Conservation (phyloP, 2,329 filamentous ascomycete species). For the Aquanectria penicillioides region DNA sequence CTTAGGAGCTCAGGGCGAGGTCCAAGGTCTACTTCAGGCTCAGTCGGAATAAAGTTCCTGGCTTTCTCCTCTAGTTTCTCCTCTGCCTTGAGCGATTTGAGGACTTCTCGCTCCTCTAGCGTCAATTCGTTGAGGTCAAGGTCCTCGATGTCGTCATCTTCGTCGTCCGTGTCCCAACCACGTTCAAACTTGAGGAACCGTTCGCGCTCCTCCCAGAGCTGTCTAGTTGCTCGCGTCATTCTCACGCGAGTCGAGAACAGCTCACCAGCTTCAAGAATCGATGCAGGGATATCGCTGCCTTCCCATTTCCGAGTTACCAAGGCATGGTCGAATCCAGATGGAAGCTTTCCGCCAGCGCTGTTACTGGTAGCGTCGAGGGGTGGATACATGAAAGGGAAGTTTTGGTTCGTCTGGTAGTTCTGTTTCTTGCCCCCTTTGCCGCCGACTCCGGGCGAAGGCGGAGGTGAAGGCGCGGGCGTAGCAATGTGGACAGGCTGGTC, state of each 20-base stretch:
- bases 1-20: constrained; percentile 59
- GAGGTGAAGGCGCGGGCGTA: constrained; percentile 95
- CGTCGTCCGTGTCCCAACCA: constrained; percentile 75
- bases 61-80: constrained; percentile 44
- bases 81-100: constrained; percentile 52
- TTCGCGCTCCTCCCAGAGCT: constrained; percentile 95
- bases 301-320: constrained; percentile 89
- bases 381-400: constrained; percentile 97
- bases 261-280: constrained; percentile 93
- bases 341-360: constrained; percentile 88
- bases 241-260: constrained; percentile 90
- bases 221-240: constrained; percentile 89
- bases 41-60: constrained; percentile 26
- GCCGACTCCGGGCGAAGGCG: constrained; percentile 85
- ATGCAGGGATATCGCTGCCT: constrained; percentile 92
- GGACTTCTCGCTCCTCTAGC: constrained; percentile 51
- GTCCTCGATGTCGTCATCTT: constrained; percentile 58
- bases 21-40: constrained; percentile 54
- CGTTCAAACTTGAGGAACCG: constrained; percentile 91
- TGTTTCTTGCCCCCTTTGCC: constrained; percentile 98
- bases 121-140: constrained; percentile 58
- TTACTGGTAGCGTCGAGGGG: constrained; percentile 91
- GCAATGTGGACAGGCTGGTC: constrained; percentile 98
- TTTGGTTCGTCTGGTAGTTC: constrained; percentile 99
- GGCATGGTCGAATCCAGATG: constrained; percentile 80